Conservation (phyloP, 768 basidiomycete genomes). For the Podaxis carcinomalis region DNA sequence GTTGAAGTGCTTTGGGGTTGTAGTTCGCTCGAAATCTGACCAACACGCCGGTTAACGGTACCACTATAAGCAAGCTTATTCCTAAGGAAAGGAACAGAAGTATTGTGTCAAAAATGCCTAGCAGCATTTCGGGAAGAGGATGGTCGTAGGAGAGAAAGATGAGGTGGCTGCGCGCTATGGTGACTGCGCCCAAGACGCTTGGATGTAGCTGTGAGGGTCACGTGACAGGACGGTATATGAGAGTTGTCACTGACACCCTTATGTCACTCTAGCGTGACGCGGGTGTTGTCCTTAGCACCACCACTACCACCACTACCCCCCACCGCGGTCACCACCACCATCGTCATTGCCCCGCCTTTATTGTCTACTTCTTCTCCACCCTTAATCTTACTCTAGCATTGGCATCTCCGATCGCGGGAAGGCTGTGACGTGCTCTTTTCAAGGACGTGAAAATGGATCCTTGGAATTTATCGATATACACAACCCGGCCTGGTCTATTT, state of each 20-base stretch:
- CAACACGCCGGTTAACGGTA: conserved; percentile 64
- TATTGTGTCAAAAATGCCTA: conserved; percentile 31
- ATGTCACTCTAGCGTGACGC: not conserved
- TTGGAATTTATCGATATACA: too few species aligned
- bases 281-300: not conserved
- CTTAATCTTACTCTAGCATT: too few species aligned
- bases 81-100: conserved; percentile 42
- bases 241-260: not conserved
- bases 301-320: not conserved
- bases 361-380: too few species aligned
- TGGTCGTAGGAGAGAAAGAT: conserved; percentile 14
- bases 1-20: conserved; percentile 78
- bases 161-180: not conserved
- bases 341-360: too few species aligned
- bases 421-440: too few species aligned
- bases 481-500: too few species aligned
- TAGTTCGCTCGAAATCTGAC: conserved; percentile 82
- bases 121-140: conserved; percentile 18
- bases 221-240: not conserved
- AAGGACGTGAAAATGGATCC: too few species aligned
- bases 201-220: not conserved
- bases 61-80: conserved; percentile 51
- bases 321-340: too few species aligned
- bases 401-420: too few species aligned
- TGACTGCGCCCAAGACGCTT: not conserved